These are phyloP conservation scores for Przewalskia tangutica DNA, from an alignment of 257 asterid species.

Conservation along the genomic window DNA sequence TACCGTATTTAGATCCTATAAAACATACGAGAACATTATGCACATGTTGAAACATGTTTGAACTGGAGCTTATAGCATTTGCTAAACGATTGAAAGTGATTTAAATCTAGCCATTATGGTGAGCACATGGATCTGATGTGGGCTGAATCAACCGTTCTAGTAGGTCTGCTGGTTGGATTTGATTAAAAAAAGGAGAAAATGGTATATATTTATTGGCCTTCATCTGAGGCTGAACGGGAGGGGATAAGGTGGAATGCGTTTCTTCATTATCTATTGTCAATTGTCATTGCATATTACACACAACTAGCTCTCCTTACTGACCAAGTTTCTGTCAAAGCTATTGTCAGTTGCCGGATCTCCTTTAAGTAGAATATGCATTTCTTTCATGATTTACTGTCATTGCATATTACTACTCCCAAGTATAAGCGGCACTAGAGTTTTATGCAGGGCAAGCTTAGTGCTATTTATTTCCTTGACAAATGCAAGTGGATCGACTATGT, in stretches of 20 bases:
- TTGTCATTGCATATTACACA: background rate
- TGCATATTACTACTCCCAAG: background rate
- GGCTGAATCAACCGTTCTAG: background rate
- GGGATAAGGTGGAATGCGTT: background rate
- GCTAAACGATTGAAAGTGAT: background rate
- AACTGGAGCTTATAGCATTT: background rate
- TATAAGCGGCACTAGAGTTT: background rate
- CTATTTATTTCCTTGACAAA: background rate
- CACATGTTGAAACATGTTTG: background rate
- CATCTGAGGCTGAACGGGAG: background rate
- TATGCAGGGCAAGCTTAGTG: background rate
- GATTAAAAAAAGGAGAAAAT: background rate
- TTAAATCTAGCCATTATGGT: conserved; percentile 1
- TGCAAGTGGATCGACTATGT: background rate
- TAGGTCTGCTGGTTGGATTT: background rate
- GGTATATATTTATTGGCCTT: background rate
- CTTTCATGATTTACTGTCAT: background rate
- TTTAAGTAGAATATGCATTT: background rate
- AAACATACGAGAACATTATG: background rate
- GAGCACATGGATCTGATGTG: background rate
- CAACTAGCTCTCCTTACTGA: background rate
- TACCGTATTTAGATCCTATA: background rate
- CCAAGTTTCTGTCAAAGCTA: background rate
- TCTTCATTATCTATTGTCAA: background rate
- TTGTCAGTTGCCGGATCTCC: background rate